Evolutionary conservation across 2,329 filamentous ascomycete genomes (phyloP).

Genomic region (Colletotrichum aenigma): DNA sequence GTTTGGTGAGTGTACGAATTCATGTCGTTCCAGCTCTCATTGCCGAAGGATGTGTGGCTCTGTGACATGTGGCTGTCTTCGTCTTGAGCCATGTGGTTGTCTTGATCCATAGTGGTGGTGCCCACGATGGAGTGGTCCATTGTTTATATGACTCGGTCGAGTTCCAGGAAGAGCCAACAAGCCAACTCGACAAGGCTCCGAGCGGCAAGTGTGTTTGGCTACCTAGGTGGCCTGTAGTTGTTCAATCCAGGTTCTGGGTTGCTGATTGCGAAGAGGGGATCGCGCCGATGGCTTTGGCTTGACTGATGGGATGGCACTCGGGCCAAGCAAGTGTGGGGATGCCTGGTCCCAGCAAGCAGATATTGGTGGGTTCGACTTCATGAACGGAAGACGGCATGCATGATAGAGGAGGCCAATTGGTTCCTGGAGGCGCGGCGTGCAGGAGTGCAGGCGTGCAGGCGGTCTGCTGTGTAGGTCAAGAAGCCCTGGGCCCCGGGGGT

Average conservation of each 20-base stretch:
- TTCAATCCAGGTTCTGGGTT: slow-evolving; percentile 9
- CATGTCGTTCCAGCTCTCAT: slow-evolving; percentile 61
- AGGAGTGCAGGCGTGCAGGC: slow-evolving; percentile 27
- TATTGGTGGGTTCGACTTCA: slow-evolving; percentile 40
- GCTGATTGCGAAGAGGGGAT: slow-evolving; percentile 12
- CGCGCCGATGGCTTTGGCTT: slow-evolving; percentile 10
- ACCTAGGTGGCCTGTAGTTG: background rate
- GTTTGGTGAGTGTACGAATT: slow-evolving; percentile 67
- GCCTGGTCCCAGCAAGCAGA: slow-evolving; percentile 30
- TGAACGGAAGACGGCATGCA: slow-evolving; percentile 52
- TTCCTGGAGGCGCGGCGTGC: slow-evolving; percentile 32
- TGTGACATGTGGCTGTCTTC: slow-evolving; percentile 29
- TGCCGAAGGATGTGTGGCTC: slow-evolving; percentile 43
- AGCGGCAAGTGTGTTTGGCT: background rate
- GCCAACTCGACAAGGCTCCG: background rate
- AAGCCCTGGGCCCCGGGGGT: slow-evolving; percentile 31
- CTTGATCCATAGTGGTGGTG: slow-evolving; percentile 50
- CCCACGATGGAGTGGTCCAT: slow-evolving; percentile 52
- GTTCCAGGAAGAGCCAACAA: background rate
- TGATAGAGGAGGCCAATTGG: slow-evolving; percentile 46
- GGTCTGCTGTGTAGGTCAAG: slow-evolving; percentile 36
- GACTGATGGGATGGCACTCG: slow-evolving; percentile 18
- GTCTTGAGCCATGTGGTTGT: slow-evolving; percentile 49
- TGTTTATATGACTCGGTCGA: slow-evolving; percentile 25
- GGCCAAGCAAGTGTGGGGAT: slow-evolving; percentile 33